Conservation (phyloP, 805 yeast species). For the Candida mattraensis region DNA sequence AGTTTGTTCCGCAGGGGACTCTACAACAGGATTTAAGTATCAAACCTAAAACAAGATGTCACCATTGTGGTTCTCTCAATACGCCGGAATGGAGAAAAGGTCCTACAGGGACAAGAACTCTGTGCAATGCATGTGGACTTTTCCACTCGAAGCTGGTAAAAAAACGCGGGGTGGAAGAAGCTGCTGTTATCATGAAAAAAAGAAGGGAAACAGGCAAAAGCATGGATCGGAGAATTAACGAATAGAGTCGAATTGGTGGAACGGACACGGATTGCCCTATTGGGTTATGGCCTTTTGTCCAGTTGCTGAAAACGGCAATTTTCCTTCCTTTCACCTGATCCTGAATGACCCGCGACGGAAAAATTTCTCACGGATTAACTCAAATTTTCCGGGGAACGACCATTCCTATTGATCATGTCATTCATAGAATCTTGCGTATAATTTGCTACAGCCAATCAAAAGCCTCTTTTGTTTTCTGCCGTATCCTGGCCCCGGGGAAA, state of each 20-base stretch:
- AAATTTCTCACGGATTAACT: constrained; percentile 10
- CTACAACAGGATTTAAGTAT: constrained; percentile 37
- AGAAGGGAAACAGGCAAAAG: constrained; percentile 32
- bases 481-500: constrained; percentile 1
- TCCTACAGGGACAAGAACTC: constrained; percentile 75
- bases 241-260: constrained; percentile 1
- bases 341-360: no score
- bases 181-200: constrained; percentile 37
- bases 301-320: no score
- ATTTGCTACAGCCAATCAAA: no score
- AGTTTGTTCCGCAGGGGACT: constrained; percentile 33
- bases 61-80: constrained; percentile 69
- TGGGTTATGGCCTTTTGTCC: no score
- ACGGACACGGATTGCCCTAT: neutral
- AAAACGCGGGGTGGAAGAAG: constrained; percentile 43
- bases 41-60: constrained; percentile 40
- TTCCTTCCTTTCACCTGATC: no score
- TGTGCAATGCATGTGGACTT: constrained; percentile 93
- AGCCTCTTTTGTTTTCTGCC: no score
- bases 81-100: constrained; percentile 97
- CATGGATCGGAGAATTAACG: constrained; percentile 29
- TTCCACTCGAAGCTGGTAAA: constrained; percentile 63
- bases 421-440: no score
- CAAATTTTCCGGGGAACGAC: constrained; percentile 9
- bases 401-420: no score